Percentiles rank a stretch among this genome's conserved stretches.
phyloP scores from a whole-genome alignment of 495 filamentous ascomycete species.

The Daldinia loculata region DNA sequence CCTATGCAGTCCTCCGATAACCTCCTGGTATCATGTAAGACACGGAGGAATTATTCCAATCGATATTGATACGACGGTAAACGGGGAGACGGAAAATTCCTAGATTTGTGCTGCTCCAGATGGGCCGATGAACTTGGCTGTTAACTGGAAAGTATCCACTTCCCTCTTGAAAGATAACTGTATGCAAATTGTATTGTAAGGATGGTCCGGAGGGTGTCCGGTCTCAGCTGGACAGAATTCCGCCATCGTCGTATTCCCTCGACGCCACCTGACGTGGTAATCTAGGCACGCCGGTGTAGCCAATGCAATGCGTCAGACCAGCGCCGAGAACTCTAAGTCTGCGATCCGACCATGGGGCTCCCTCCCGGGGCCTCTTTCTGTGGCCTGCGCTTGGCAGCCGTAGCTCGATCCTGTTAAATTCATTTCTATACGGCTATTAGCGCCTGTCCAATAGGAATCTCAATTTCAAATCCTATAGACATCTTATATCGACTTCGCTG shows the following conservation, averaged over 20 bases:
- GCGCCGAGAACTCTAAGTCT: slow-evolving; percentile 15
- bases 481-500: not conserved
- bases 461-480: slow-evolving; percentile 4
- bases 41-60: not conserved
- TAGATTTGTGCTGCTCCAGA: not conserved
- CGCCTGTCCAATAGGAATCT: slow-evolving; percentile 1
- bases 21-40: not conserved
- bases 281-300: slow-evolving; percentile 8
- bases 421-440: not conserved
- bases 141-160: not conserved
- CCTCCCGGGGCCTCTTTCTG: slow-evolving; percentile 27
- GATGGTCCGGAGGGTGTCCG: not conserved
- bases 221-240: not conserved
- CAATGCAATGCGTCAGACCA: slow-evolving; percentile 26
- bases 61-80: not conserved
- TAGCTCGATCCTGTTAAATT: not conserved
- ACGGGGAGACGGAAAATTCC: slow-evolving; percentile 1
- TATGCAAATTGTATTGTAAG: slow-evolving; percentile 9
- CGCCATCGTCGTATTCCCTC: not conserved
- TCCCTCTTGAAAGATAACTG: not conserved
- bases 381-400: slow-evolving; percentile 21
- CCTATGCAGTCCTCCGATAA: not conserved
- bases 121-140: slow-evolving; percentile 2
- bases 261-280: slow-evolving; percentile 12
- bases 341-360: slow-evolving; percentile 19